Conservation (phyloP, 73 alveolate species). For the Paraurostyla sp. region DNA sequence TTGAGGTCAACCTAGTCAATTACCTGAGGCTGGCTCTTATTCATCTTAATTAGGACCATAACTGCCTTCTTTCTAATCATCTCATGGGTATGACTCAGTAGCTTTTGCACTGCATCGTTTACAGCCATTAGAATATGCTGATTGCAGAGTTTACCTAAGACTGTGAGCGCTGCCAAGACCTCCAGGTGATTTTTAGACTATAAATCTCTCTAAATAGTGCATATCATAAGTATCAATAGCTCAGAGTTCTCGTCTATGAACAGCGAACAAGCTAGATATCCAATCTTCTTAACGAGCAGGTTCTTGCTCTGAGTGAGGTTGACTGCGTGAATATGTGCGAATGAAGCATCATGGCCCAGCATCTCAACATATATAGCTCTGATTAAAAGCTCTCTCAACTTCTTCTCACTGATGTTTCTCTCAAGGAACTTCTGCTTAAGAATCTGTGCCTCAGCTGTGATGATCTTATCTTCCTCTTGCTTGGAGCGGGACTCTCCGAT, state of each 20-base stretch:
- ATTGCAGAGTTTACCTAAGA: conserved; percentile 90
- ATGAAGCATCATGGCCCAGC: conserved; percentile 99
- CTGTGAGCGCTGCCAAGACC: conserved; percentile 93
- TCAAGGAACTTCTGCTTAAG: conserved; percentile 94
- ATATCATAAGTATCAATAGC: conserved; percentile 93
- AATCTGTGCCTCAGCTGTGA: conserved; percentile 92
- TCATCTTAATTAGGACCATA: conserved; percentile 91
- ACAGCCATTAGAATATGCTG: conserved; percentile 89
- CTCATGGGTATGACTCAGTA: conserved; percentile 93
- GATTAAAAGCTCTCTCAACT: conserved; percentile 95
- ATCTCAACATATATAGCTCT: conserved; percentile 99
- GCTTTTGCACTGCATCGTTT: conserved; percentile 90
- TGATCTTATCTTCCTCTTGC: conserved; percentile 99
- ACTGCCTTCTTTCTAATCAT: conserved; percentile 98
- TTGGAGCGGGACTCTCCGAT: conserved; percentile 99
- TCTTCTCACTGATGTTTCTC: conserved; percentile 94
- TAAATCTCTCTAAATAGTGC: conserved; percentile 97
- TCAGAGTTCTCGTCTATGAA: conserved; percentile 91
- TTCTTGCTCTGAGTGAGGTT: conserved; percentile 98
- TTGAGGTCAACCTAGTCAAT: conserved; percentile 89
- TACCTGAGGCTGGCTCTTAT: conserved; percentile 80
- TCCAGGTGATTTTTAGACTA: conserved; percentile 92
- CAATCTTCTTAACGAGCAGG: conserved; percentile 94
- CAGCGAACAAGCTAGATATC: conserved; percentile 96
- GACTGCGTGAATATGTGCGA: conserved; percentile 99